Evolutionary conservation across 164 flowering plant species (phyloP).

Genomic region (Vitis vinifera): ASM3070453v1 NC_081811.1:7806001-7806500

Average conservation of each 20-base stretch:
- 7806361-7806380: constrained; percentile 58
- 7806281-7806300: constrained; percentile 62
- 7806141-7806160: constrained; percentile 71
- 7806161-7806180: constrained; percentile 56
- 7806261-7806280: constrained; percentile 46
- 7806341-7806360: constrained; percentile 63
- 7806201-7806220: constrained; percentile 5
- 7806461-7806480: too few species aligned
- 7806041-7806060: constrained; percentile 23
- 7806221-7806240: constrained; percentile 65
- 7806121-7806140: constrained; percentile 55
- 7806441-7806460: too few species aligned
- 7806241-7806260: constrained; percentile 58
- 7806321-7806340: constrained; percentile 70
- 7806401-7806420: not conserved
- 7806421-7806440: too few species aligned
- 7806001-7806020: too few species aligned
- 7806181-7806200: not conserved
- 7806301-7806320: constrained; percentile 58
- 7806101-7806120: constrained; percentile 23
- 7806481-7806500: too few species aligned
- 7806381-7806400: constrained; percentile 47
- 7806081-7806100: constrained; percentile 5
- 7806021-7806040: too few species aligned
- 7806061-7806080: constrained; percentile 12